Percentiles rank a stretch among this genome's conserved stretches.
phyloP scores from a whole-genome alignment of 495 filamentous ascomycete genomes.

The Podospora didyma region DNA sequence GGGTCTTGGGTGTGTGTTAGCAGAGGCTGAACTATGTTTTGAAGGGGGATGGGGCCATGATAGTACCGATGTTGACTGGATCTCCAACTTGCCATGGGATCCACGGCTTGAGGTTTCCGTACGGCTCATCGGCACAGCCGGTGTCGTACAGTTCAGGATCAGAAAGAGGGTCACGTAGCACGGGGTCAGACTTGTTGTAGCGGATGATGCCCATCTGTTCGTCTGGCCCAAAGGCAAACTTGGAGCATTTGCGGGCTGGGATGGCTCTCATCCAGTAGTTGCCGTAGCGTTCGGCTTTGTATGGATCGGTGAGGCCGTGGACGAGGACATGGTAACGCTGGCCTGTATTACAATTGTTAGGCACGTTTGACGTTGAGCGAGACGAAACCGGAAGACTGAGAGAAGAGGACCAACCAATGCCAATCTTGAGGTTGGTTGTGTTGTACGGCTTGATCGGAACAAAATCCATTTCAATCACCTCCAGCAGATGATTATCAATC shows the following conservation, averaged over 20 bases:
- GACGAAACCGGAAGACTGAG: no score
- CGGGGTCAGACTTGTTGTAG: neutral
- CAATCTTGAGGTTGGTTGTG: slow-evolving; percentile 19
- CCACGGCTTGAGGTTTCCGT: slow-evolving; percentile 4
- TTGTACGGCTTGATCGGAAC: slow-evolving; percentile 43
- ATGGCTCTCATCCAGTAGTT: slow-evolving; percentile 48
- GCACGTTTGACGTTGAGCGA: no score
- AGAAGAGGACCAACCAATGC: neutral
- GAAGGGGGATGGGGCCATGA: no score
- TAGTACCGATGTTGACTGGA: slow-evolving; percentile 12
- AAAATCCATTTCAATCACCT: slow-evolving; percentile 40
- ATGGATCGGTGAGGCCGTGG: slow-evolving; percentile 41
- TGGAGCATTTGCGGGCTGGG: slow-evolving; percentile 2
- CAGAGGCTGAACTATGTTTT: no score
- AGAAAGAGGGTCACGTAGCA: slow-evolving; percentile 8
- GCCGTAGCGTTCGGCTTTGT: slow-evolving; percentile 6
- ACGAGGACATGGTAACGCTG: slow-evolving; percentile 64
- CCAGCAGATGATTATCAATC: slow-evolving; percentile 48
- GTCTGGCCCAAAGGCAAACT: slow-evolving; percentile 12
- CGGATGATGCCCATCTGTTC: slow-evolving; percentile 13
- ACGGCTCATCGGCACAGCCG: slow-evolving; percentile 12
- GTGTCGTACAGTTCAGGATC: slow-evolving; percentile 8
- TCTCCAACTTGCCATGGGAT: slow-evolving; percentile 8
- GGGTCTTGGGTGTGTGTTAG: no score
- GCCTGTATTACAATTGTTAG: slow-evolving; percentile 12